Percentiles rank a stretch among this genome's conserved stretches.
Evolutionary conservation across 108 stramenopile genomes (phyloP).

Genomic region (Cyclotella cryptica): DNA sequence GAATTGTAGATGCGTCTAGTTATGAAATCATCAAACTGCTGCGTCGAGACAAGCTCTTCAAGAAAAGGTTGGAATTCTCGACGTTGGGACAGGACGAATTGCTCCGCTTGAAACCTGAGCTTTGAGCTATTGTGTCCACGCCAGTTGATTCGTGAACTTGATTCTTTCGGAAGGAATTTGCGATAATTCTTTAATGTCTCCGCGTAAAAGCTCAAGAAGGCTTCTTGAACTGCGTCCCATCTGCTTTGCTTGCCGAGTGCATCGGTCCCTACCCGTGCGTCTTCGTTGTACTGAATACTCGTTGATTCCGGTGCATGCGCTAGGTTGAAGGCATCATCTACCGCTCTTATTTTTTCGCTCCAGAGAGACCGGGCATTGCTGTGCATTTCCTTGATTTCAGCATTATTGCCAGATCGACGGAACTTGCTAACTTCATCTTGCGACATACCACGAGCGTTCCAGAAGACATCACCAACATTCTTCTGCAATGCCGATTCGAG

Average conservation of each 20-base stretch:
- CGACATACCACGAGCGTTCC: conserved; percentile 75
- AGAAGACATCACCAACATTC: conserved; percentile 81
- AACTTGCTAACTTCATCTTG: conserved; percentile 40
- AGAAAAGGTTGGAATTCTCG: conserved; percentile 72
- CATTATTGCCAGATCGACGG: conserved; percentile 32
- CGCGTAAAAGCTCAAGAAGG: conserved; percentile 86
- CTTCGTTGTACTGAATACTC: conserved; percentile 42
- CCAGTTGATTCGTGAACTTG: conserved; percentile 34
- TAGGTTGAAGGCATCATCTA: conserved; percentile 84
- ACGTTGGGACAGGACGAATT: conserved; percentile 72
- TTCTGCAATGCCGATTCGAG: conserved; percentile 63
- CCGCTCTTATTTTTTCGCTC: conserved; percentile 68
- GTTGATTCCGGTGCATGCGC: conserved; percentile 75
- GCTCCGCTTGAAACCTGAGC: conserved; percentile 50
- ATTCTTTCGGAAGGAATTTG: conserved; percentile 59
- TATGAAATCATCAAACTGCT: conserved; percentile 91
- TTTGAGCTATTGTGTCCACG: conserved; percentile 23
- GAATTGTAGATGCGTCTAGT: conserved; percentile 84
- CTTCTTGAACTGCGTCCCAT: conserved; percentile 90
- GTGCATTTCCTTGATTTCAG: conserved; percentile 21
- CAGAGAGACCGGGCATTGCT: conserved; percentile 58
- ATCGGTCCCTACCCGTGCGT: conserved; percentile 18
- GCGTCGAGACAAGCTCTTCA: conserved; percentile 72
- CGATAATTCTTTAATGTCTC: conserved; percentile 75
- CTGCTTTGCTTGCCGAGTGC: conserved; percentile 58